These are phyloP conservation scores for Heliophila coronopifolia DNA, from an alignment of 441 rosid genomes.

Conservation along the genomic window DNA sequence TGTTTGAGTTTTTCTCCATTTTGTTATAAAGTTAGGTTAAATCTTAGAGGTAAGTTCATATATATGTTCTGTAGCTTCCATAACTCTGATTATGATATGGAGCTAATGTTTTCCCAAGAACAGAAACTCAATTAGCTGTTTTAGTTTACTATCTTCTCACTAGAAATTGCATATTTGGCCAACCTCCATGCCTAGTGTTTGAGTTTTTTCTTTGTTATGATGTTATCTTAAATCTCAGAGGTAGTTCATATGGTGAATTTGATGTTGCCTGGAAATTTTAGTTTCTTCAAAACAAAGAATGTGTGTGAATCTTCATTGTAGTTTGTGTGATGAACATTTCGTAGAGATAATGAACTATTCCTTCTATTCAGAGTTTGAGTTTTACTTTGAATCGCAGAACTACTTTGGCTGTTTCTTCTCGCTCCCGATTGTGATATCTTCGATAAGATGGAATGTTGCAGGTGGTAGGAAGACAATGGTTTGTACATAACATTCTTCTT, in stretches of 20 bases:
- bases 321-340: neutral
- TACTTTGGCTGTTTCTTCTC: slow-evolving; percentile 91
- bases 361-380: neutral
- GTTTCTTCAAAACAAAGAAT: neutral
- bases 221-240: neutral
- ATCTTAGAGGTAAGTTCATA: neutral
- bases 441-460: slow-evolving; percentile 76
- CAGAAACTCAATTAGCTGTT: neutral
- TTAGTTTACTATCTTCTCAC: neutral
- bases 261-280: neutral
- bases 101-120: no score
- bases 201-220: neutral
- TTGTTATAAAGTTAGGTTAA: neutral
- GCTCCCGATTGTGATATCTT: slow-evolving; percentile 72
- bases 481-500: slow-evolving; percentile 16
- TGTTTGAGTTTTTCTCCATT: neutral
- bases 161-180: neutral
- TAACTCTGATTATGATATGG: neutral
- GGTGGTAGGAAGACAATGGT: slow-evolving; percentile 95
- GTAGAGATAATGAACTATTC: neutral
- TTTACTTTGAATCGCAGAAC: slow-evolving; percentile 43
- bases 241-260: neutral
- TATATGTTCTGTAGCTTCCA: neutral
- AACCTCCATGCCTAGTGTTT: neutral
- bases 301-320: neutral